A percentile compares a stretch with the other conserved stretches of the same genome.
Conservation (phyloP, 2,329 filamentous ascomycete genomes). For the Xylariales sp. region DNA sequence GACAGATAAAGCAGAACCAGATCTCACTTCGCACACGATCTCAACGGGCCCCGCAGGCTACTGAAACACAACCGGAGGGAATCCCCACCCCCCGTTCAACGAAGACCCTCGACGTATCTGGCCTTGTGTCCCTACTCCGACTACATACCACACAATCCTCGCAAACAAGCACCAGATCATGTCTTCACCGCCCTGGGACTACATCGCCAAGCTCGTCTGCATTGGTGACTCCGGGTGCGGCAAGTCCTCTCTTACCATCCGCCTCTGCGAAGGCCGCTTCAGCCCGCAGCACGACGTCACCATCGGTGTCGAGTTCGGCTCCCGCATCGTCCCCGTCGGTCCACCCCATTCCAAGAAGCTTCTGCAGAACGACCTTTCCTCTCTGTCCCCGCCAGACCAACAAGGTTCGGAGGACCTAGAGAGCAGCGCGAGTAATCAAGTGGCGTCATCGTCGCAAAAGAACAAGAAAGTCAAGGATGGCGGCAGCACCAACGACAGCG, state of each 20-base stretch:
- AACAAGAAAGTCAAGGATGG: no score
- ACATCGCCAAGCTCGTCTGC: slow-evolving; percentile 97
- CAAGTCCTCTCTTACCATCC: slow-evolving; percentile 90
- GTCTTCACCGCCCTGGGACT: slow-evolving; percentile 81
- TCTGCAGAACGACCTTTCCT: slow-evolving; percentile 27
- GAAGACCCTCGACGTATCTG: no score
- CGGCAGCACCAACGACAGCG: slow-evolving; percentile 9
- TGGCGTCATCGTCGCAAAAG: slow-evolving; percentile 43
- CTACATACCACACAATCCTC: neutral
- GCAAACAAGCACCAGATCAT: slow-evolving; percentile 30
- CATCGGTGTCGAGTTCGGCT: slow-evolving; percentile 95
- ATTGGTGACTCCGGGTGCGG: slow-evolving; percentile 95
- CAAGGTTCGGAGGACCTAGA: slow-evolving; percentile 10
- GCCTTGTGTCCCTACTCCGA: neutral
- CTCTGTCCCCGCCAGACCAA: slow-evolving; percentile 11
- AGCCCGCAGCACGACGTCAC: slow-evolving; percentile 93
- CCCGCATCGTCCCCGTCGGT: slow-evolving; percentile 85
- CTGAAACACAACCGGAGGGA: no score
- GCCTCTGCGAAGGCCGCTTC: slow-evolving; percentile 95
- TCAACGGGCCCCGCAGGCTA: no score
- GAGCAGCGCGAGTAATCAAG: slow-evolving; percentile 41
- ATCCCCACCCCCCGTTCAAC: neutral
- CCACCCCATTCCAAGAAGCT: slow-evolving; percentile 63
- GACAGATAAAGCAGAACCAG: no score
- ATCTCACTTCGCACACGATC: no score